phyloP scores from a whole-genome alignment of 257 asterid species.

The Salvia splendens region DNA sequence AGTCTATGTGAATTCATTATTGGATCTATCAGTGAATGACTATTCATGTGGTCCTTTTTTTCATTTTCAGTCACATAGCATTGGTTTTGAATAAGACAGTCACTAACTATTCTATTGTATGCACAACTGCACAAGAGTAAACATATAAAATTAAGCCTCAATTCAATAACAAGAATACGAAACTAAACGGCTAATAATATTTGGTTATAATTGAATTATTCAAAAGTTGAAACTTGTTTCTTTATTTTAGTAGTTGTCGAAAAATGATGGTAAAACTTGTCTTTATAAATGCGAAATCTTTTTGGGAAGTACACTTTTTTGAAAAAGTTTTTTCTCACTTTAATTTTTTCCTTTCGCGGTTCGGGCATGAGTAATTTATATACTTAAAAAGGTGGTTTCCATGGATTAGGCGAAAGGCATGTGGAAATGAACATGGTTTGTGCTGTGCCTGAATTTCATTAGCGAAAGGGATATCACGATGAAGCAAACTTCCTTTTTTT shows the following conservation, averaged over 20 bases:
- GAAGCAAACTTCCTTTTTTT: not conserved
- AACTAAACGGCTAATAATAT: not conserved
- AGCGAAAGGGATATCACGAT: slow-evolving; percentile 33
- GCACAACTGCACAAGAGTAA: not conserved
- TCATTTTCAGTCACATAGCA: not conserved
- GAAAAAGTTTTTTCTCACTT: not conserved
- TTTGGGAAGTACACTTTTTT: slow-evolving; percentile 1
- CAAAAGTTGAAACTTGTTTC: slow-evolving; percentile 1
- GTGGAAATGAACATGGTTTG: slow-evolving; percentile 38
- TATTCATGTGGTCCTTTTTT: too few relatives aligned
- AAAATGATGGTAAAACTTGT: too few relatives aligned
- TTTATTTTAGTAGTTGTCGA: slow-evolving; percentile 5
- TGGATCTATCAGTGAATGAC: not conserved
- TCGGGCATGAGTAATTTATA: too few relatives aligned
- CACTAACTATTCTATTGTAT: not conserved
- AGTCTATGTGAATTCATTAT: not conserved
- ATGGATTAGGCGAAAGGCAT: slow-evolving; percentile 39
- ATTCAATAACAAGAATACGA: too few relatives aligned
- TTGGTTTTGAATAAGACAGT: not conserved
- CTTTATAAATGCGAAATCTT: not conserved
- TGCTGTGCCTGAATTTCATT: slow-evolving; percentile 27
- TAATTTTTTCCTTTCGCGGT: not conserved
- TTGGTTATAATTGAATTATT: not conserved
- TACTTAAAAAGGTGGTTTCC: slow-evolving; percentile 25
- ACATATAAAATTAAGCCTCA: not conserved